A percentile compares a stretch with the other conserved stretches of the same genome.
These are phyloP conservation scores for Cercospora sp. DNA, from an alignment of 2,329 filamentous ascomycete genomes.

Conservation along the genomic window DNA sequence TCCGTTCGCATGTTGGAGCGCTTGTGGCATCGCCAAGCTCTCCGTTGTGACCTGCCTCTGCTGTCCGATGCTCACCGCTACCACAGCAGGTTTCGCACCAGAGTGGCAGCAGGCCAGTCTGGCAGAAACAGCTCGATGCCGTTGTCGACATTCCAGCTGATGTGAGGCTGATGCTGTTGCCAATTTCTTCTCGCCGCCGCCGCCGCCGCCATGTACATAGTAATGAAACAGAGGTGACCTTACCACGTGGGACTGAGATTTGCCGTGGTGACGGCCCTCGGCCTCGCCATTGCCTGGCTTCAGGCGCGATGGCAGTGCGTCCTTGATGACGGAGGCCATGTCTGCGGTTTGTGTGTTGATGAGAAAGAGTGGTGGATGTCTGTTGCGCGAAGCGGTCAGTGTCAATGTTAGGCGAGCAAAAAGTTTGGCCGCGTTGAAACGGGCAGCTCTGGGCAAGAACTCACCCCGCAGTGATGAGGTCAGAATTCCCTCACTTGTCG, in stretches of 20 bases:
- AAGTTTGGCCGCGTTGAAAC: conserved; percentile 13
- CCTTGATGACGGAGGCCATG: conserved; percentile 60
- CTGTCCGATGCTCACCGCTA: background rate
- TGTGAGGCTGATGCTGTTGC: background rate
- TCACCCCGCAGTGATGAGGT: conserved; percentile 14
- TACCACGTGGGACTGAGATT: conserved; percentile 83
- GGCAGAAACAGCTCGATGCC: no score
- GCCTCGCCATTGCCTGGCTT: conserved; percentile 57
- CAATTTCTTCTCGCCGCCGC: background rate
- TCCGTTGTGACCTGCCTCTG: background rate
- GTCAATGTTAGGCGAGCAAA: conserved; percentile 11
- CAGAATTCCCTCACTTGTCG: conserved; percentile 1
- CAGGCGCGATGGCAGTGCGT: conserved; percentile 80
- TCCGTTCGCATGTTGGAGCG: background rate
- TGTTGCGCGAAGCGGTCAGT: conserved; percentile 20
- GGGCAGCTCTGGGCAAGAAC: conserved; percentile 7
- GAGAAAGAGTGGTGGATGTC: conserved; percentile 12
- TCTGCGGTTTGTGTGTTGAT: conserved; percentile 20
- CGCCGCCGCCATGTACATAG: conserved; percentile 16
- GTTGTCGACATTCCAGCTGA: background rate
- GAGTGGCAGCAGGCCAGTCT: background rate
- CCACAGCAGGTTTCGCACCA: background rate
- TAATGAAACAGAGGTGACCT: conserved; percentile 45
- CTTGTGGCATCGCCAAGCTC: background rate
- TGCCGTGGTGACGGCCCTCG: conserved; percentile 69